Percentiles rank a stretch among this genome's conserved stretches.
Evolutionary conservation across 169 alveolate species (phyloP).

Genomic region (Eimeria maxima): DNA sequence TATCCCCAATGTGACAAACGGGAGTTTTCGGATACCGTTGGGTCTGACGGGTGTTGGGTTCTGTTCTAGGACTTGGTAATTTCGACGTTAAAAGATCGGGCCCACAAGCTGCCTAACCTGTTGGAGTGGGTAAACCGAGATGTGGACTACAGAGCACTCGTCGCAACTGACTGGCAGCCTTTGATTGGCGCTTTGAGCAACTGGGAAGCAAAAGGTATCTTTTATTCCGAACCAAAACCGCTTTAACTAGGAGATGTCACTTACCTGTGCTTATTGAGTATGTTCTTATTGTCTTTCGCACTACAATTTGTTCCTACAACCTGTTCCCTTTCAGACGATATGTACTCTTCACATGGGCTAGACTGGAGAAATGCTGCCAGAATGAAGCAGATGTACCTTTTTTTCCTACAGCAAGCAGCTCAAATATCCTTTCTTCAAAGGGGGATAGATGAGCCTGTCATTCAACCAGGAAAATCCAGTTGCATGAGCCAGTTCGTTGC

Average conservation of each 20-base stretch:
- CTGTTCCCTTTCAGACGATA: slow-evolving; percentile 44
- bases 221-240: not conserved
- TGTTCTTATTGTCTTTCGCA: not conserved
- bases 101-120: slow-evolving; percentile 66
- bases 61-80: slow-evolving; percentile 10
- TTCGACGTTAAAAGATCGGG: slow-evolving; percentile 12
- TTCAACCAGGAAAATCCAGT: slow-evolving; percentile 26
- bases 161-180: slow-evolving; percentile 66
- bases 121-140: slow-evolving; percentile 67
- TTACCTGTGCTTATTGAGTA: not conserved
- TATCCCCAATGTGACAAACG: not conserved
- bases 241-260: not conserved
- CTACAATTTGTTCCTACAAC: not conserved
- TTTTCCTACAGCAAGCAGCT: slow-evolving; percentile 49
- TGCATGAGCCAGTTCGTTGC: slow-evolving; percentile 78
- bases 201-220: slow-evolving; percentile 72
- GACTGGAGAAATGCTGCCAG: slow-evolving; percentile 52
- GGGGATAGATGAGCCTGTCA: not conserved
- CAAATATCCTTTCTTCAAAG: slow-evolving; percentile 16
- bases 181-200: slow-evolving; percentile 63
- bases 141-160: slow-evolving; percentile 69
- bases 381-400: slow-evolving; percentile 66
- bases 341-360: slow-evolving; percentile 48
- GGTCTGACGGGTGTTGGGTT: not conserved
- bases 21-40: not conserved